Base-by-base conservation (phyloP, 352 stramenopile species). In the Pythium utonaiense region DNA sequence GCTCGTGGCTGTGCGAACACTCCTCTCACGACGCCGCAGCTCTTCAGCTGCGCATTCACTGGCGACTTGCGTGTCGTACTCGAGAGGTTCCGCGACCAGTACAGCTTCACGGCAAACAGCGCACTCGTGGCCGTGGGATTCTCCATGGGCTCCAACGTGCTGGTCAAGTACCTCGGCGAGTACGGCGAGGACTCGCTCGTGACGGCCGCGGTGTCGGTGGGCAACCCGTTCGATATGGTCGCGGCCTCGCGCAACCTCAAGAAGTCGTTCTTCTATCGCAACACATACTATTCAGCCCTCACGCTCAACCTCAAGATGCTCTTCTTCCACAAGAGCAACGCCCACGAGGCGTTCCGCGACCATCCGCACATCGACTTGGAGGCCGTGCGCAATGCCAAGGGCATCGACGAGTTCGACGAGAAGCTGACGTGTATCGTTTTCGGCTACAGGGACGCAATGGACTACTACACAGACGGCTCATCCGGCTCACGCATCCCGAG, bases 91-190 rank as follows among this genome's bases (percentile, higher is more conserved):
- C 44, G 48, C 17, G 54, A 70, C 2, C 75, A 69, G 49, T 86
- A 86, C 68, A 47, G 66, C 31, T 85, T 88, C 53, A 4, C 30
- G 1, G 60, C 82, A 13, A 47, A 34, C 21, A 48, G 41, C 27
- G 62, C 70, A 31, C 71, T 86, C 41, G 30, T 89, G 16, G 78
- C 71, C 19, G 53, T 87, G 27, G 81, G 81, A 2, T 91, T 88
- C 55, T 91, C 81, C 6, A 81, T 91, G 67, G 81, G 79, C 7
- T 80, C 77, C 5, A 89, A 91, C 47, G 76, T 91, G 5, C 60
- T 93, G 44, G 77, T 88, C 42, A 93, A 93, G 64, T 91, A 87
- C 60, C 60, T 91, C 6, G 81, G 79, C 3, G 81, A 91, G 60
- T 78, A 88, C 38, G 17, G 31, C 6, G 57, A 77, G 0, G 57